These are phyloP conservation scores for Boletus vermiculosoides DNA, from an alignment of 768 basidiomycete species.

Conservation along the genomic window DNA sequence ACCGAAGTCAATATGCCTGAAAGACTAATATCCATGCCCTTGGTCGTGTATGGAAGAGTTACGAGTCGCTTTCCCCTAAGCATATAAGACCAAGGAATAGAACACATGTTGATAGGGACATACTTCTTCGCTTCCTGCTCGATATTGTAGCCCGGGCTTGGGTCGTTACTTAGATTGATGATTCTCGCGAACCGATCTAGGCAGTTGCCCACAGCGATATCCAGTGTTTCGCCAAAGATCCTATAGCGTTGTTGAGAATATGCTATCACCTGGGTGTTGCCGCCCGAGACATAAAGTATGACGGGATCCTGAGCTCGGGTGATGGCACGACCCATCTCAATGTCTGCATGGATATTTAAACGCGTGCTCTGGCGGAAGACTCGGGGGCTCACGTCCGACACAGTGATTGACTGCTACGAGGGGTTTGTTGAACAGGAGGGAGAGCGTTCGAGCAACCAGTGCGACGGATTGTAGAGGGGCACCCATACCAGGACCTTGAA, in stretches of 20 bases:
- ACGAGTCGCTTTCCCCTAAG: constrained; percentile 80
- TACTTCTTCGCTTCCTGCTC: constrained; percentile 94
- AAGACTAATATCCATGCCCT: constrained; percentile 97
- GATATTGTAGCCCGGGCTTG: constrained; percentile 95
- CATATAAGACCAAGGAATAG: constrained; percentile 2
- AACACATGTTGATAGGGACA: neutral
- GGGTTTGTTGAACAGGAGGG: constrained; percentile 85
- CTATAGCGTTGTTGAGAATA: constrained; percentile 97
- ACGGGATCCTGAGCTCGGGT: constrained; percentile 94
- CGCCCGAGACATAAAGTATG: constrained; percentile 97
- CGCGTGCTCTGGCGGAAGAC: neutral
- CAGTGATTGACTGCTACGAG: constrained; percentile 99
- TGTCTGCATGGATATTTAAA: constrained; percentile 55
- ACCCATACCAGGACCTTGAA: constrained; percentile 96
- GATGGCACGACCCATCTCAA: constrained; percentile 96
- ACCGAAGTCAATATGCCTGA: constrained; percentile 90
- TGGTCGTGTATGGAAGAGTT: constrained; percentile 89
- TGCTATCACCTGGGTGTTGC: constrained; percentile 98
- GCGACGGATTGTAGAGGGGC: constrained; percentile 95
- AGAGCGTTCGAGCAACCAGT: constrained; percentile 87
- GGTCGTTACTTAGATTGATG: constrained; percentile 92
- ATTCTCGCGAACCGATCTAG: constrained; percentile 96
- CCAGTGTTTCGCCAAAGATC: constrained; percentile 97
- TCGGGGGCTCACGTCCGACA: constrained; percentile 75
- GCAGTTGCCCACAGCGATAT: constrained; percentile 99